Percentiles rank a stretch among this genome's conserved stretches.
Evolutionary conservation across 208 protist species (phyloP).

Genomic region (Phytomonas sp.): DNA sequence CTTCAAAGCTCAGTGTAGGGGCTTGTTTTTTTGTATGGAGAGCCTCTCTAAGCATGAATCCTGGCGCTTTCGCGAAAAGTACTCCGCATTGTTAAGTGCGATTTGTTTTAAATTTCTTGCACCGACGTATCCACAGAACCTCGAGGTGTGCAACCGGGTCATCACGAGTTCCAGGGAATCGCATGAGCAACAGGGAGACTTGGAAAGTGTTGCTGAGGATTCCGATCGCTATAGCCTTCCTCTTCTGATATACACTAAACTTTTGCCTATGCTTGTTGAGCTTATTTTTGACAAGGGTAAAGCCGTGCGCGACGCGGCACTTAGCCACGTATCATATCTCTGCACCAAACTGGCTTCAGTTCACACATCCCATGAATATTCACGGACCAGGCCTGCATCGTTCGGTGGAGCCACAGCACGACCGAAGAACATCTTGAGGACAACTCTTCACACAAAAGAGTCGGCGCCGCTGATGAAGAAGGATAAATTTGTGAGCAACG

Average conservation of each 20-base stretch:
- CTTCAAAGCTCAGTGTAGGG: slow-evolving; percentile 13
- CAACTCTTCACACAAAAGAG: neutral
- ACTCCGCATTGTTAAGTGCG: slow-evolving; percentile 46
- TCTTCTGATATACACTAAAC: slow-evolving; percentile 26
- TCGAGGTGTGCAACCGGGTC: neutral
- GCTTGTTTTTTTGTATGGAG: slow-evolving; percentile 36
- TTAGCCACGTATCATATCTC: slow-evolving; percentile 20
- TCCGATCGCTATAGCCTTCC: neutral
- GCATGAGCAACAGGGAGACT: neutral
- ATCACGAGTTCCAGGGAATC: neutral
- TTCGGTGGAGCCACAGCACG: neutral
- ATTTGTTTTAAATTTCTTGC: slow-evolving; percentile 24
- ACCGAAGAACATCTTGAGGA: neutral
- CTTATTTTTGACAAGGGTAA: slow-evolving; percentile 78
- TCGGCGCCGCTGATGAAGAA: neutral
- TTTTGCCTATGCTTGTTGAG: slow-evolving; percentile 58
- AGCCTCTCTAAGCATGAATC: slow-evolving; percentile 49
- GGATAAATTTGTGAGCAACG: slow-evolving; percentile 50
- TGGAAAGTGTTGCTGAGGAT: neutral
- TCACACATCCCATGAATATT: neutral
- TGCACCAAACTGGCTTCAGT: slow-evolving; percentile 6
- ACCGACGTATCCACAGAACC: slow-evolving; percentile 1
- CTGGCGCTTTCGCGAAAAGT: slow-evolving; percentile 69
- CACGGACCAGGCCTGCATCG: neutral
- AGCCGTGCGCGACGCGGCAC: slow-evolving; percentile 56